Evolutionary conservation across 139 green algal genomes (phyloP), one percentile per base, ranked within the genome.

Genomic region (Penium margaritaceum): DNA sequence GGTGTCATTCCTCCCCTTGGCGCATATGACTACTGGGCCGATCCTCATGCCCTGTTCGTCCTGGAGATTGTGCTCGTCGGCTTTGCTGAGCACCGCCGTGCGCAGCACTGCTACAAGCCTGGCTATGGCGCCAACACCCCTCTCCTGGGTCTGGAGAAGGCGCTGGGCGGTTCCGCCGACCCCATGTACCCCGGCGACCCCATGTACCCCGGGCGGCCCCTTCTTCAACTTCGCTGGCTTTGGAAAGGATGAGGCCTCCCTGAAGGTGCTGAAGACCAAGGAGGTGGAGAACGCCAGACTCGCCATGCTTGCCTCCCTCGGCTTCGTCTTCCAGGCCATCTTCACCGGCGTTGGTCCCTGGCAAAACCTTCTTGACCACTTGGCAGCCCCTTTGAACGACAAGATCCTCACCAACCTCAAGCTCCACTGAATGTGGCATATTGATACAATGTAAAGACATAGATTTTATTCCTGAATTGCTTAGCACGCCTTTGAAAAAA

Each of bases 211-310:
- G n/a, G 90, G 94, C 71, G 94, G 94, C 75, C 84, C 82, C 29
- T 93, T 89, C 67, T 99, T 99, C 94, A 98, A 99, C 90, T 74
- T 95, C 63, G 82, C 92, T 76, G 88, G 88, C 85, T 81, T 96
- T 55, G 92, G 88, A 51, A 88, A 88, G 83, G 90, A 87, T 74
- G 83, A 76, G 21, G 84, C 81, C 30, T 71, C 64, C 41, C 86
- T 95, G 85, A 91, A 92, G 73, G 85, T 87, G 68, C 81, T 97
- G 41, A 89, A 94, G 86, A 84, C 84, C 17, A 97, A 97, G 81
- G 94, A 98, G 90, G 83, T 98, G 53, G 93, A 96, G 86, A 97
- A 98, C 81, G 94, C 92, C 34, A 77, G 89, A 29, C 75, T 94
- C 37, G 93, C 92, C 30, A 97, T 93, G 88, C 51, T 84, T 63